These are phyloP conservation scores for Nicotiana paniculata DNA, from an alignment of 257 asterid genomes.

Conservation along the genomic window DNA sequence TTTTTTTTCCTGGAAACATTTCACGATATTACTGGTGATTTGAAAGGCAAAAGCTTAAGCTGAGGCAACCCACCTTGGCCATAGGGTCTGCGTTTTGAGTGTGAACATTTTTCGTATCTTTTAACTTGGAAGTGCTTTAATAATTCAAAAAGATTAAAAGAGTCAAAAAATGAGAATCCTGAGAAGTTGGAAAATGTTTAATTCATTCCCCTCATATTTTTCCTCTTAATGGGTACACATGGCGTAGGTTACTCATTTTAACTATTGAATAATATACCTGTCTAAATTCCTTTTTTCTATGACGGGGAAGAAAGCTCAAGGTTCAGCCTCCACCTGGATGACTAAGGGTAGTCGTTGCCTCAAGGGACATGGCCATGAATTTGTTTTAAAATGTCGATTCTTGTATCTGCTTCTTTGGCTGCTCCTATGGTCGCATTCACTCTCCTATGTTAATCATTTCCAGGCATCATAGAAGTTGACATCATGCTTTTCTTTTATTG, in stretches of 20 bases:
- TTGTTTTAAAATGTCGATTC: background rate
- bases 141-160: background rate
- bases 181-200: background rate
- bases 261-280: background rate
- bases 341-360: background rate
- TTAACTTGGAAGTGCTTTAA: background rate
- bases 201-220: background rate
- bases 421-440: background rate
- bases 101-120: background rate
- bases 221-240: background rate
- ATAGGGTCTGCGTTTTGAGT: background rate
- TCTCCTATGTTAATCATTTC: background rate
- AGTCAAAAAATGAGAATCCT: background rate
- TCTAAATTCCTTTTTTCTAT: background rate
- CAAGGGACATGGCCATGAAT: background rate
- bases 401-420: background rate
- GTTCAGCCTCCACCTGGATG: background rate
- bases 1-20: background rate
- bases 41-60: background rate
- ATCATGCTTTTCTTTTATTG: background rate
- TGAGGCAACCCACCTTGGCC: background rate
- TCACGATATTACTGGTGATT: background rate
- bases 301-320: background rate
- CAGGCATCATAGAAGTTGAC: background rate
- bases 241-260: background rate